These are phyloP conservation scores for Tricharina praecox DNA, from an alignment of 495 filamentous ascomycete species.

Conservation along the genomic window DNA sequence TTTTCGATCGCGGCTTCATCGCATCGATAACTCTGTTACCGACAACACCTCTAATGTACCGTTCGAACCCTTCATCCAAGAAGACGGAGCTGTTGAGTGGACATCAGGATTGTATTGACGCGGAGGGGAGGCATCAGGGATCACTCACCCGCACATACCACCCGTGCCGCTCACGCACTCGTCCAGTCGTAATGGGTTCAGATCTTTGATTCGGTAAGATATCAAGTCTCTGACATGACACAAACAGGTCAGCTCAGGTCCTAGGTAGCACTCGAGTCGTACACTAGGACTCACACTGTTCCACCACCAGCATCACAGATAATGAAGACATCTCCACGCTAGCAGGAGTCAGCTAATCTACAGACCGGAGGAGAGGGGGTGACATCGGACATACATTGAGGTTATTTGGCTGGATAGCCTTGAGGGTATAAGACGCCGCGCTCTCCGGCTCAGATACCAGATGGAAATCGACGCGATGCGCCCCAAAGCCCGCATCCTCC, in stretches of 20 bases:
- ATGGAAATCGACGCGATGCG: conserved; percentile 34
- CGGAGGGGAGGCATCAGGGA: conserved; percentile 22
- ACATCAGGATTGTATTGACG: conserved; percentile 56
- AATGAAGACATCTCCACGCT: conserved; percentile 25
- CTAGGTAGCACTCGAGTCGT: too few relatives aligned
- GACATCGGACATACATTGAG: conserved; percentile 27
- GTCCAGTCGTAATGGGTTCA: conserved; percentile 33
- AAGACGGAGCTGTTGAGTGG: not conserved
- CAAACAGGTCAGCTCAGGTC: not conserved
- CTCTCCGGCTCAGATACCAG: conserved; percentile 64
- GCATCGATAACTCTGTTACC: conserved; percentile 37
- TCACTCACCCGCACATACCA: conserved; percentile 10
- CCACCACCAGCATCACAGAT: conserved; percentile 44
- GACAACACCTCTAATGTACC: conserved; percentile 49
- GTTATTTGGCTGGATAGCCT: conserved; percentile 47
- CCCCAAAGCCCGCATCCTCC: conserved; percentile 39
- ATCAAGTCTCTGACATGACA: conserved; percentile 30
- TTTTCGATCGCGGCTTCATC: conserved; percentile 29
- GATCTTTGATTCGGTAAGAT: conserved; percentile 36
- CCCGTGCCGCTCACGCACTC: conserved; percentile 37
- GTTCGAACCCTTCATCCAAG: conserved; percentile 42
- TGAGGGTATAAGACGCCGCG: conserved; percentile 55
- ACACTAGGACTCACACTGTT: conserved; percentile 35
- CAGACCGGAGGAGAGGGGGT: not conserved
- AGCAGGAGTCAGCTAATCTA: not conserved